Percentiles rank a stretch among this genome's conserved stretches.
phyloP scores from a whole-genome alignment of 257 asterid genomes.

The Fraxinus cuspidata region DNA sequence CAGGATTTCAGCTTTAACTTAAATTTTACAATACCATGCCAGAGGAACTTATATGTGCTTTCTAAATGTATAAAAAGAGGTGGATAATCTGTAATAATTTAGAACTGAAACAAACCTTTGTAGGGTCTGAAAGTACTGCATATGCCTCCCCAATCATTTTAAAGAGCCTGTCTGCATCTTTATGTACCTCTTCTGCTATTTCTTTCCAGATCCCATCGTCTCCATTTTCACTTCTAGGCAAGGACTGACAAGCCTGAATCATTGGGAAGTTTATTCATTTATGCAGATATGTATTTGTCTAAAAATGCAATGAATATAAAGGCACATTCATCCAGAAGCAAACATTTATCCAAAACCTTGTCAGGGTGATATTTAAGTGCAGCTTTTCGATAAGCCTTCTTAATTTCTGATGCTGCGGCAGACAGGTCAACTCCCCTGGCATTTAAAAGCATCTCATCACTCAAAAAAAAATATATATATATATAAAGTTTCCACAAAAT shows the following conservation, averaged over 20 bases:
- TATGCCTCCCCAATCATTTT: conserved; percentile 96
- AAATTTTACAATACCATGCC: not conserved
- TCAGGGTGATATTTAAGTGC: conserved; percentile 96
- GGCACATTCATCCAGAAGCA: conserved; percentile 19
- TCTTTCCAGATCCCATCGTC: conserved; percentile 83
- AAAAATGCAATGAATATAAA: conserved; percentile 5
- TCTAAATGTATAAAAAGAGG: not conserved
- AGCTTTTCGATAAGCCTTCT: conserved; percentile 90
- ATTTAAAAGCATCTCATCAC: conserved; percentile 23
- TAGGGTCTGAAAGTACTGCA: conserved; percentile 85
- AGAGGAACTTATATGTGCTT: not conserved
- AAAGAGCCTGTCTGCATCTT: conserved; percentile 85
- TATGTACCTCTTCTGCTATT: conserved; percentile 74
- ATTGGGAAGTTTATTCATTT: conserved; percentile 18
- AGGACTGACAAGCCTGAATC: conserved; percentile 75
- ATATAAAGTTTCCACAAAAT: not conserved
- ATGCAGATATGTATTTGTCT: conserved; percentile 1
- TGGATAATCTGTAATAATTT: not conserved
- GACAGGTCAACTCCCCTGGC: conserved; percentile 88
- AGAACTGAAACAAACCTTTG: conserved; percentile 53
- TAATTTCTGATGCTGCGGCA: conserved; percentile 76
- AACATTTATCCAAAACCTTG: conserved; percentile 55
- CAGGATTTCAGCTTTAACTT: not conserved
- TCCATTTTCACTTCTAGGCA: conserved; percentile 70
- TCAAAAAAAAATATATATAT: not conserved